Evolutionary conservation across 306 rosid species (phyloP), one percentile per base, ranked within the genome.

Genomic region (Vigna hirtella): DNA sequence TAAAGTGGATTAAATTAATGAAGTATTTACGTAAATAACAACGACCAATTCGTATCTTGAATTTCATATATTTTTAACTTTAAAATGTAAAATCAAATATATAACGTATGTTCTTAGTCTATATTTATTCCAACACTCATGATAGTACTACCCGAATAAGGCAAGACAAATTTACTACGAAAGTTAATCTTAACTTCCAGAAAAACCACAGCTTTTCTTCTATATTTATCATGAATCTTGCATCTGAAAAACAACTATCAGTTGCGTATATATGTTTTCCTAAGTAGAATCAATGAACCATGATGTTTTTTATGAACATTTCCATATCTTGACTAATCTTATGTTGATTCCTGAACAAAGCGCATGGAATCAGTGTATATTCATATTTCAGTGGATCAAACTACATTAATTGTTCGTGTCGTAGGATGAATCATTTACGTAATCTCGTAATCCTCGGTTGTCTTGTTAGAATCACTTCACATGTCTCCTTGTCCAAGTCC

Each of bases 201-300:
- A 71, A 70, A 62, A n/a, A 49, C 16, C 8, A 62, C 9, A 40
- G 30, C 48, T 80, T 73, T 56, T 55, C 30, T 42, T 42, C 40
- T 36, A 38, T 48, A 43, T 30, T 45, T 9, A 7, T 61, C 12
- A 17, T 14, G 7, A 81, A 59, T 34, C 43, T 81, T 66, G 24
- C 38, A 66, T 42, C 11, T 4, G 17, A 1, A 7, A 5, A 66
- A 56, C 11, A 18, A 69, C 43, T 70, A 10, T 49, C 7, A 30
- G 4, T 40, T 70, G 43, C 69, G 69, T 70, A 62, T 38, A 30
- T 30, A 30, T 30, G 34, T 30, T 30, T 80, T 73, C 62, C 74
- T 73, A 73, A 69, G 73, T 32, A 56, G 52, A 62, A 63, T 52
- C 70, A 53, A 45, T 55, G 77, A 71, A 82, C 40, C 70, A 73